Conservation (phyloP, 768 basidiomycete species). For the Mycena indigotica region DNA sequence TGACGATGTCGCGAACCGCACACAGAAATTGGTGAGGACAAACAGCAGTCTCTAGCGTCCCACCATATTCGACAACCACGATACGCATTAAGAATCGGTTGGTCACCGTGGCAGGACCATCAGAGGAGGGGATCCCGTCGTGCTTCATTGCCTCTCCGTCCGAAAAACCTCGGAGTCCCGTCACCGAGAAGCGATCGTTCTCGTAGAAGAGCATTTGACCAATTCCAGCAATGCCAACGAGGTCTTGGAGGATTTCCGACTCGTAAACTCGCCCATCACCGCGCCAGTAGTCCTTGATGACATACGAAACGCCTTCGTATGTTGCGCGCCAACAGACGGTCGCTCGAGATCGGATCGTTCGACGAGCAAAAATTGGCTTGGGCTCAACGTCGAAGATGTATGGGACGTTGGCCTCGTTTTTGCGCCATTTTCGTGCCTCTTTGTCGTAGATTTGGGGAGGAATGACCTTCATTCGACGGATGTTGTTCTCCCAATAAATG, state of each 20-base stretch:
- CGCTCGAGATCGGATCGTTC: not conserved
- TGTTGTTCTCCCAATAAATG: not conserved
- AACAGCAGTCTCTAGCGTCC: not conserved
- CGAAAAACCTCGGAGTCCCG: not conserved
- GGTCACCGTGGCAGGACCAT: not conserved
- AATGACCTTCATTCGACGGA: not conserved
- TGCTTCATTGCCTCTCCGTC: not conserved
- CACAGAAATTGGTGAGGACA: not conserved
- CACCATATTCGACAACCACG: not conserved
- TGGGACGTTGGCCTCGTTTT: not conserved
- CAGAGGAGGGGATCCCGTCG: too few relatives aligned
- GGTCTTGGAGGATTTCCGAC: not conserved
- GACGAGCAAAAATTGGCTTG: not conserved
- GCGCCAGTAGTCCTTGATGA: not conserved
- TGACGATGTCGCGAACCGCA: not conserved
- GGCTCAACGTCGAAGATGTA: not conserved
- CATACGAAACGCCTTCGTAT: not conserved
- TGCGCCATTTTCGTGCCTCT: not conserved
- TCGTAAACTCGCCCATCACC: not conserved
- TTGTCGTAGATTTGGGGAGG: not conserved
- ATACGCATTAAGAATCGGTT: not conserved
- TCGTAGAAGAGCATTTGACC: not conserved
- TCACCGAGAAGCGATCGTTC: not conserved
- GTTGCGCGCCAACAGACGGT: not conserved
- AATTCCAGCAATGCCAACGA: not conserved